Conservation (phyloP, 176 grass and related monocot species). For the maize (Zea mays) region DNA sequence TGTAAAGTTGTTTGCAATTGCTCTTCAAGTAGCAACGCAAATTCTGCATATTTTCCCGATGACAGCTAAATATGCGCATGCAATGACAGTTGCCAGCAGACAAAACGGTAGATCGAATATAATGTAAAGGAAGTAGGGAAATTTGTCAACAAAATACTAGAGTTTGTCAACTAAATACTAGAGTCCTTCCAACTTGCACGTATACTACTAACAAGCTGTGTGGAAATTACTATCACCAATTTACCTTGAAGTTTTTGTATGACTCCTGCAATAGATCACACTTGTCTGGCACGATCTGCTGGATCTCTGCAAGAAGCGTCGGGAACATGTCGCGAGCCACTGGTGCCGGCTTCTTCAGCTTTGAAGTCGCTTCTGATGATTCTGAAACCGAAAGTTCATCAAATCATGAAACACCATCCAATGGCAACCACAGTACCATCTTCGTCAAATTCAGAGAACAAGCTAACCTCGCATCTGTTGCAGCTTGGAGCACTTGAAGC, state of each 20-base stretch:
- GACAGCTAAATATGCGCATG: neutral
- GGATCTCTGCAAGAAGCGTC: slow-evolving; percentile 60
- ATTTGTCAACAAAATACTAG: neutral
- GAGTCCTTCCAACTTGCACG: neutral
- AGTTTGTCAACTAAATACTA: neutral
- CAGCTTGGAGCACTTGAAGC: slow-evolving; percentile 59
- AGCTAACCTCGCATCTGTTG: slow-evolving; percentile 18
- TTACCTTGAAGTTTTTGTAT: slow-evolving; percentile 69
- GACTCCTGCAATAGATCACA: slow-evolving; percentile 36
- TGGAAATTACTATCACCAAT: neutral
- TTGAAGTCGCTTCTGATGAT: slow-evolving; percentile 26
- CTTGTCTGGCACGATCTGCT: slow-evolving; percentile 38
- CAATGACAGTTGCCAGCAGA: neutral
- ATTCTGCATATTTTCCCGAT: neutral
- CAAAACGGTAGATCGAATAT: neutral
- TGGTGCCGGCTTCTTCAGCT: slow-evolving; percentile 34
- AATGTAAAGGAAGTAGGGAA: neutral
- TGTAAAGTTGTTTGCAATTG: neutral
- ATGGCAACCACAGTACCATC: neutral
- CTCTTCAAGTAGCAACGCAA: neutral
- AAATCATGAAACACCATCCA: neutral
- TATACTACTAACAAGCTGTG: neutral
- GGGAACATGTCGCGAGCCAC: slow-evolving; percentile 53
- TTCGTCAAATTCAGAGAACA: slow-evolving; percentile 5
- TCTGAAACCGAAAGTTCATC: slow-evolving; percentile 40